Conservation (phyloP, 2,329 filamentous ascomycete genomes). For the Cytospora chrysosperma region DNA sequence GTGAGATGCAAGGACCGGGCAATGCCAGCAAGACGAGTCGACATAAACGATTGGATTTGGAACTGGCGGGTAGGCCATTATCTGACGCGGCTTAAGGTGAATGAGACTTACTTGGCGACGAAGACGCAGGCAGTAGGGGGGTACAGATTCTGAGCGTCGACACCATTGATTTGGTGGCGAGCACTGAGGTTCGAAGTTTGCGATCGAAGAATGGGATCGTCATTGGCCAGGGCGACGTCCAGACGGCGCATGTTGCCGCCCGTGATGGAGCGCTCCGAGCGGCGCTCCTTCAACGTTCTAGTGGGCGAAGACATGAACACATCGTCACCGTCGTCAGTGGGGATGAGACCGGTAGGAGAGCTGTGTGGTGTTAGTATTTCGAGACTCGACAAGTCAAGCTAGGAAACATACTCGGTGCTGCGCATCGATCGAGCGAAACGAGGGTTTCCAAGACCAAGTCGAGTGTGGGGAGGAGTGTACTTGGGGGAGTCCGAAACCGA, state of each 20-base stretch:
- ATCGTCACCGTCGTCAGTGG: constrained; percentile 10
- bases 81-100: not conserved
- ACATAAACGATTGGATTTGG: not conserved
- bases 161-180: constrained; percentile 28
- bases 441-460: constrained; percentile 5
- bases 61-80: not conserved
- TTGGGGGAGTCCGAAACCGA: constrained; percentile 9
- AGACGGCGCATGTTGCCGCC: constrained; percentile 10
- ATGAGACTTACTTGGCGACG: constrained; percentile 60
- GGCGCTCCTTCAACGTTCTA: constrained; percentile 9
- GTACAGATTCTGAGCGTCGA: constrained; percentile 53
- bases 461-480: constrained; percentile 19
- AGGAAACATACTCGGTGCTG: constrained; percentile 3
- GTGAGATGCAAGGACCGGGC: not conserved
- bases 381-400: not conserved
- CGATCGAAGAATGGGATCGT: constrained; percentile 13
- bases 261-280: constrained; percentile 9
- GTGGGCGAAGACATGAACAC: constrained; percentile 13
- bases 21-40: too few relatives aligned
- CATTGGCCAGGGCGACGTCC: constrained; percentile 11
- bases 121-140: constrained; percentile 60
- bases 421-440: constrained; percentile 6
- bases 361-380: not conserved
- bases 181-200: constrained; percentile 22
- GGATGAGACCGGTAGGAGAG: not conserved